These are phyloP conservation scores for Leucosporidium scottii DNA, from an alignment of 768 basidiomycete species.

Conservation along the genomic window DNA sequence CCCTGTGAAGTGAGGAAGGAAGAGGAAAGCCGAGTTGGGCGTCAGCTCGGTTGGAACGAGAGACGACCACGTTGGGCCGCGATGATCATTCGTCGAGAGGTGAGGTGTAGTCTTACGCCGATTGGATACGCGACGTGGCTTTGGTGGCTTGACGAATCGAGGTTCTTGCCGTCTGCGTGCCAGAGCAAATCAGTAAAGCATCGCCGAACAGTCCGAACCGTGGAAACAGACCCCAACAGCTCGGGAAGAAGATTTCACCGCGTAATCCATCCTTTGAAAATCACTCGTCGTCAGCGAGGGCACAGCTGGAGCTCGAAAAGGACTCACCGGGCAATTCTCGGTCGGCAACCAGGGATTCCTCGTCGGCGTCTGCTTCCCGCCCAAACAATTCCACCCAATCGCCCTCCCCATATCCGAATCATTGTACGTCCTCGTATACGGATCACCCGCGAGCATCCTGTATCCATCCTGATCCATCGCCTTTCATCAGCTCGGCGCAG, in stretches of 20 bases:
- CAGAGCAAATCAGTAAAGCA: too few relatives aligned
- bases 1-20: neutral
- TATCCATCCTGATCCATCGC: constrained; percentile 16
- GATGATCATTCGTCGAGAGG: too few relatives aligned
- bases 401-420: neutral
- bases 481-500: too few relatives aligned
- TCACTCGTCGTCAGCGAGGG: too few relatives aligned
- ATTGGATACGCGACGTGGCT: constrained; percentile 10
- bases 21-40: too few relatives aligned
- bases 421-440: neutral
- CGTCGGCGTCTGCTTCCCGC: neutral
- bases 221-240: constrained; percentile 38
- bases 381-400: constrained; percentile 42
- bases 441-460: constrained; percentile 44
- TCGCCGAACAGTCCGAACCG: too few relatives aligned
- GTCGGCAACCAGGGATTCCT: constrained; percentile 16
- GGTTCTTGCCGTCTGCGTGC: constrained; percentile 41
- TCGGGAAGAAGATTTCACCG: constrained; percentile 25
- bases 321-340: constrained; percentile 36
- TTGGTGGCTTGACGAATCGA: constrained; percentile 40
- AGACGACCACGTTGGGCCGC: too few relatives aligned
- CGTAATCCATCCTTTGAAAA: constrained; percentile 26
- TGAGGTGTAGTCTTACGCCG: too few relatives aligned
- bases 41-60: too few relatives aligned
- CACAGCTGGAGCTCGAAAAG: neutral